Percentiles rank a stretch among this genome's conserved stretches.
Conservation (phyloP, 1,139 yeast genomes). For the Diutina mesorugosa region DNA sequence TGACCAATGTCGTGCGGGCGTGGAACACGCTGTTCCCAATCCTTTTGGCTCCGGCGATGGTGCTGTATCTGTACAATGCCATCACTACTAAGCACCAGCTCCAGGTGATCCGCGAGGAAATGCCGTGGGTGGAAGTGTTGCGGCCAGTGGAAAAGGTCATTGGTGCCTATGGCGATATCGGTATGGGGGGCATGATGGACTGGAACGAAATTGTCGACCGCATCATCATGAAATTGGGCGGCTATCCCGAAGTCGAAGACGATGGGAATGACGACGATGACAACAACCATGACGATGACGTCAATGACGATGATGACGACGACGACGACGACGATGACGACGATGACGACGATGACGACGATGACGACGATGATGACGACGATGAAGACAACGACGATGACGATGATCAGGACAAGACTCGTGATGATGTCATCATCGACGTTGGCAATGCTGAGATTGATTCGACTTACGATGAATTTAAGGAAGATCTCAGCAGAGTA, state of each 20-base stretch:
- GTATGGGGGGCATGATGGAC: slow-evolving; percentile 90
- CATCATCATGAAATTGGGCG: slow-evolving; percentile 73
- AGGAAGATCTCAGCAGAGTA: background rate
- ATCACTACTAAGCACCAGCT: slow-evolving; percentile 78
- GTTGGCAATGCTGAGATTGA: background rate
- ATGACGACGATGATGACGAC: slow-evolving; percentile 34
- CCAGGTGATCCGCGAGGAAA: slow-evolving; percentile 62
- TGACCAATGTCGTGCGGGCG: slow-evolving; percentile 81
- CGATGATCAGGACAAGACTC: slow-evolving; percentile 3
- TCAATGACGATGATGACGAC: slow-evolving; percentile 14
- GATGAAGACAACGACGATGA: slow-evolving; percentile 23
- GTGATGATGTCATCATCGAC: background rate
- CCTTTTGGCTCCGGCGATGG: slow-evolving; percentile 88
- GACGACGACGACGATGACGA: slow-evolving; percentile 20
- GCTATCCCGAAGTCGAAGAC: slow-evolving; percentile 80
- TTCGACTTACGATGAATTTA: background rate
- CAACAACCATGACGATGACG: slow-evolving; percentile 10
- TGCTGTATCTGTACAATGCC: slow-evolving; percentile 78
- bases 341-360: slow-evolving; percentile 15
- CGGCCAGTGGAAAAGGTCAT: slow-evolving; percentile 90
- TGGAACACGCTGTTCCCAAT: slow-evolving; percentile 89
- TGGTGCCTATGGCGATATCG: slow-evolving; percentile 89
- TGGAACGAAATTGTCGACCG: slow-evolving; percentile 84
- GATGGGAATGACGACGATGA: slow-evolving; percentile 32
- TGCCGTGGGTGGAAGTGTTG: slow-evolving; percentile 83